Evolutionary conservation across 306 rosid species (phyloP), one percentile per base, ranked within the genome.

Genomic region (Prunus mira): DNA sequence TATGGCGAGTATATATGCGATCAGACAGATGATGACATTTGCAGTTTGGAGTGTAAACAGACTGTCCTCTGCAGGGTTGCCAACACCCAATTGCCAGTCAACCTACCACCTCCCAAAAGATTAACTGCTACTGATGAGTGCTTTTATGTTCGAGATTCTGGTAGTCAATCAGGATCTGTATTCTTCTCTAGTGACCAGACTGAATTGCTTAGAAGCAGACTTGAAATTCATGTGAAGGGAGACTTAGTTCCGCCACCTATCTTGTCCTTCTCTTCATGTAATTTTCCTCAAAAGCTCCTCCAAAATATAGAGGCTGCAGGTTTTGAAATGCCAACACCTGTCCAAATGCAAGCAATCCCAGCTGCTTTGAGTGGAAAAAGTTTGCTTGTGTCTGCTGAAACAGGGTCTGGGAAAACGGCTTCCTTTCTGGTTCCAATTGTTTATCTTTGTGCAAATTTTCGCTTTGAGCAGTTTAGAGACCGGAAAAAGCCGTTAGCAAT

Each of bases 341-440:
- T 93, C 28, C 97, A 93, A 83, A 93, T 90, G 97, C 97, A 93
- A 86, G 92, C 96, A 75, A 88, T 93, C 20, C 97, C 97, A 38
- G 87, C 90, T 78, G 90, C 96, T 74, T 83, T 83, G 87, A 45
- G 5, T 30, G 89, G 96, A 18, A 93, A 85, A 85, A 90, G 76
- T 85, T 80, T 88, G 86, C 91, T 93, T 64, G 91, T 93, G 72
- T 87, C 93, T 45, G 97, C 96, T 0, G 86, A 83, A 70, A 93
- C 96, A 0, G 96, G 97, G 55, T 93, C 96, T 3, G 97, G 97
- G 58, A 93, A 90, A 86, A 86, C 96, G 20, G 88, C 91, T 72
- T 93, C 97, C 9, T 90, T 87, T 85, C 80, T 93, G 34, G 83
- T 90, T 81, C 96, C 97, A 11, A 77, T 93, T 61, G 72, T 88